Base-by-base conservation (phyloP, 192 early-diverging fungal genomes). In the Linnemannia schmuckeri region DNA sequence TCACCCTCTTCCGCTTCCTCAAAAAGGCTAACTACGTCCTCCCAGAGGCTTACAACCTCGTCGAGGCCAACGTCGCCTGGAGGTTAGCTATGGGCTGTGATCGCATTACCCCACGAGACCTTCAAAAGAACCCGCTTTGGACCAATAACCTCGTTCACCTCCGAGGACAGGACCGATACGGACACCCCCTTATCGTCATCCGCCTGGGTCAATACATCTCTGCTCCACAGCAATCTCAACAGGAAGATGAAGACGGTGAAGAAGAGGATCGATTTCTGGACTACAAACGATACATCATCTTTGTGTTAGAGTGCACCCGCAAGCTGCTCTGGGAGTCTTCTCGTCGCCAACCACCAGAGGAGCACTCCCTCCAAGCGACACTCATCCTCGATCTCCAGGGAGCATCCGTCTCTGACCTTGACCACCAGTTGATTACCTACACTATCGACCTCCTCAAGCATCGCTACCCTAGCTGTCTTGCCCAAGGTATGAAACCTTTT, bases 1-100 rank as follows among this genome's bases (percentile, higher is more conserved):
- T 87, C 54, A 87, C 85, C 63, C 85, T 87, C 76, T 87, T 87
- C 22, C 85, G 85, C 37, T 87, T 87, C 76, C 85, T 87, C 49
- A 87, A 87, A 70, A 87, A 87, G 76, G 85, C 85, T 37, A 81
- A 87, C 72, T 87, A 81, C 47, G 66, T 75, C 72, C 55, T 87
- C 33, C 75, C 75, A 15, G 85, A 87, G 40, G 85, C 85, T n/a
- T 81, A 87, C 72, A 78, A 77, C 47, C 72, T 87, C 15, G 85
- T 87, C 72, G 79, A 78, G 22, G 79, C 79, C 40, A 87, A 81
- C 71, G 57, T 87, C 20, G 78, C 79, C 66, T 87, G 85, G 85
- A 80, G 85, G 72, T 70, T 81, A 49, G 76, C 27, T 2, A 10
- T 42, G 13, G 71, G 38, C 9, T 81, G 79, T 33, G 85, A 87